Evolutionary conservation across 176 grass and related monocot species (phyloP), one percentile per base, ranked within the genome.

Genomic region (Guadua angustifolia): DNA sequence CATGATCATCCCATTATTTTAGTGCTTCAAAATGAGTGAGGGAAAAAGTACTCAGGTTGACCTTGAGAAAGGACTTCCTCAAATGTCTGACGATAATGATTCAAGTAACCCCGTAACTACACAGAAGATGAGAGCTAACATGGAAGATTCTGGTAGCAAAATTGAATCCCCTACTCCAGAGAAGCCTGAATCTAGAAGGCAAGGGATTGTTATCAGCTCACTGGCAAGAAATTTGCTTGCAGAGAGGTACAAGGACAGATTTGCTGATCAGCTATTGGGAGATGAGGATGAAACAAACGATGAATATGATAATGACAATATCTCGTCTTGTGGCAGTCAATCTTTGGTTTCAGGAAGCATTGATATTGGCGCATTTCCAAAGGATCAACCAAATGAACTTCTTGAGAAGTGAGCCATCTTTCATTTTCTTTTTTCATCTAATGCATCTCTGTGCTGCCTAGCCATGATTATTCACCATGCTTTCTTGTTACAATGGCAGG

Each of bases 151-250:
- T 75, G 80, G 19, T 76, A 77, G 68, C 45, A 85, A 82, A 42
- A 80, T 88, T 79, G 96, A 91, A 86, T 94, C 96, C 32, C 96
- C 93, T 32, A 92, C 89, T 71, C 93, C 89, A 33, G 91, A 92
- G 70, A 95, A 99, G 58, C 74, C 78, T 74, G 91, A 95, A 77
- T 77, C 76, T 65, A 84, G 84, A 81, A 95, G 83, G 44, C 88
- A 90, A 81, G 83, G 84, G 64, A 64, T 61, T 78, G 74, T 81
- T 66, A 76, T 92, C 83, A 81, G 91, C 65, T 88, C 89, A 71
- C 84, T 95, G 71, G 73, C 76, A 78, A 93, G 85, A 44, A 95
- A 90, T 82, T 84, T 90, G 25, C 86, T 94, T 82, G 63, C 46
- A 19, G 73, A 95, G 78, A 88, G 82, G 60, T 98, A 92, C 66